Base-by-base conservation (phyloP, 2,329 filamentous ascomycete genomes). In the Trichoderma hamatum region DNA sequence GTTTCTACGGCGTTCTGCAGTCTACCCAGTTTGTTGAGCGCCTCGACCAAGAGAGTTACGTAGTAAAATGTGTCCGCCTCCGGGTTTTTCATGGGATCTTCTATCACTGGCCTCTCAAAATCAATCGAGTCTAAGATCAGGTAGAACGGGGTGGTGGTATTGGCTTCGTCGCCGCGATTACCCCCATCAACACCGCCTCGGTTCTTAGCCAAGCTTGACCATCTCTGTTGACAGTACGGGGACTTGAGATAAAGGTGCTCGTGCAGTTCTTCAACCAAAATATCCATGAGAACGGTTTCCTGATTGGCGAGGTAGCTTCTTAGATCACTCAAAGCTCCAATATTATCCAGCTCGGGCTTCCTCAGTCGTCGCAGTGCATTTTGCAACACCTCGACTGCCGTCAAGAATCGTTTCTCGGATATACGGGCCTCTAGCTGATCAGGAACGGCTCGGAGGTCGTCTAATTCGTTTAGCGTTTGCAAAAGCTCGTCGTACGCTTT, bases 181-280 rank as follows among this genome's bases (percentile, higher is more conserved):
- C 49, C 19, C 62, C 86, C 84, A 54, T 81, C 82, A 70, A 81
- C 82, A 3, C 83, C 82, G 59, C 87, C 84, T 72, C 92, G 90
- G 46, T 86, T 87, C 74, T 90, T 91, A 46, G 90, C 86, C 70
- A 97, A 88, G 69, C 87, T 88, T 79, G 97, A 96, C 96, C 96
- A 99, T 73, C 96, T 86, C 77, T 97, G 93, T 77, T 97, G 94
- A 77, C 95, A 98, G 78, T 99, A 99, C 0, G 95, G 96, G 3
- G 95, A 98, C 78, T 98, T 98, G 49, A 99, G 88, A 77, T 99
- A 99, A 4, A 99, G 85, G 80, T 99, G 96, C 78, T 97, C 96
- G 77, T 99, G 96, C 39, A 99, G 84, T 79, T 99, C 96, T 78
- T 99, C 96, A n/a, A 98, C 90, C 68, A 99, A 79, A 65, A 98